Conservation (phyloP, 164 flowering plant species). For the Cinnamomum micranthum region DNA sequence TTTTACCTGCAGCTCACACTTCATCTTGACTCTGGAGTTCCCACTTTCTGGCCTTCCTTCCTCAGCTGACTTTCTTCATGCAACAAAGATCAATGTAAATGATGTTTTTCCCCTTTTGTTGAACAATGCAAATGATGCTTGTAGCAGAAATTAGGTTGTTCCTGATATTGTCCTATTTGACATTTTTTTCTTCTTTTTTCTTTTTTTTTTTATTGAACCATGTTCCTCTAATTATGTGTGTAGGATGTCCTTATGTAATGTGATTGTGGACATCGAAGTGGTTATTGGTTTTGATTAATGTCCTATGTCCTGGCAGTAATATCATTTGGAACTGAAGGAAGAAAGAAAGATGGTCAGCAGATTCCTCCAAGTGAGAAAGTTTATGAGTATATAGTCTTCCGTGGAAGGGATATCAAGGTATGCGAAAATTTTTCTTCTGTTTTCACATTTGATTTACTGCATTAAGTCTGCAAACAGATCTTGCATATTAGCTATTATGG, state of each 20-base stretch:
- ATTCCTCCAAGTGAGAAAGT: slow-evolving; percentile 75
- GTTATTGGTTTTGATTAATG: slow-evolving; percentile 4
- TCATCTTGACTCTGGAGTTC: no score
- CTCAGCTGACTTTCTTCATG: no score
- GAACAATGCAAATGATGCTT: no score
- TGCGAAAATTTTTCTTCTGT: no score
- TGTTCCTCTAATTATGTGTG: not conserved
- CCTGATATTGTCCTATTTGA: not conserved
- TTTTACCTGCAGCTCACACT: no score
- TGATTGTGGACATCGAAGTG: not conserved
- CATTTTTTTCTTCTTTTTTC: no score
- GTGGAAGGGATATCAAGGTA: slow-evolving; percentile 88
- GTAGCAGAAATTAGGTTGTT: not conserved
- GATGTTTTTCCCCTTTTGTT: not conserved
- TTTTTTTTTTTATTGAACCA: not conserved
- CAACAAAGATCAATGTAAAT: no score
- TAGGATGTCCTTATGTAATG: not conserved
- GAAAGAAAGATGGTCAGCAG: slow-evolving; percentile 86
- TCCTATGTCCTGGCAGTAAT: slow-evolving; percentile 43
- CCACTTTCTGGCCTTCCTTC: no score
- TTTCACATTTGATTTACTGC: no score
- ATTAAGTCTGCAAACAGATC: no score
- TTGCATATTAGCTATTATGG: no score
- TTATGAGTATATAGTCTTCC: slow-evolving; percentile 79
- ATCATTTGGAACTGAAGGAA: slow-evolving; percentile 86